A percentile compares a stretch with the other conserved stretches of the same genome.
Conservation (phyloP, 2,329 filamentous ascomycete species). For the Arthrobotrys pseudoclavata region DNA sequence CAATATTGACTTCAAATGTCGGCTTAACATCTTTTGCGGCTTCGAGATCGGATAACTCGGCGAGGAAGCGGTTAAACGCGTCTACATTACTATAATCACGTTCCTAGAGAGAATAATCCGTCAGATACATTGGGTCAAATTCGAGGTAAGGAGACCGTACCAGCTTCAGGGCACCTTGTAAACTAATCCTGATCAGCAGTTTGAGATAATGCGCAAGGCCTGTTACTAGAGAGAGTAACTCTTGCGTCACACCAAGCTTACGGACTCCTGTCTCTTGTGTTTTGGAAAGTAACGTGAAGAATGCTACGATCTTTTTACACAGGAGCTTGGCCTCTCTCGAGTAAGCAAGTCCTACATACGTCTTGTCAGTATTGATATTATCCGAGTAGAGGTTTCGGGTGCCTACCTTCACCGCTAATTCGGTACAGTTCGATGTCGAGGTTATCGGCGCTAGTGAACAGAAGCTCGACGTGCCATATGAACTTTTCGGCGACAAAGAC, state of each 20-base stretch:
- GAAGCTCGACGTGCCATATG: conserved; percentile 92
- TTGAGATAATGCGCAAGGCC: conserved; percentile 97
- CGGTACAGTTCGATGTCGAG: conserved; percentile 80
- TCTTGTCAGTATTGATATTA: conserved; percentile 64
- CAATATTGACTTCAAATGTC: conserved; percentile 75
- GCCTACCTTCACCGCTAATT: conserved; percentile 81
- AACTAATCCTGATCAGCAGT: conserved; percentile 93
- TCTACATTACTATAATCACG: conserved; percentile 81
- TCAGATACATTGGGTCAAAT: background rate
- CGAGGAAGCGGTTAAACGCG: conserved; percentile 84
- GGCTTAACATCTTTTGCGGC: conserved; percentile 78
- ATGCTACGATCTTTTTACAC: conserved; percentile 99
- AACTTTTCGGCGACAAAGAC: conserved; percentile 95
- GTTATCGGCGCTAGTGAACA: conserved; percentile 89
- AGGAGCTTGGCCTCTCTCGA: conserved; percentile 95
- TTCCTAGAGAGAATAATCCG: conserved; percentile 69
- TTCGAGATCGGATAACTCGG: conserved; percentile 87
- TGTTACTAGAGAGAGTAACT: conserved; percentile 96
- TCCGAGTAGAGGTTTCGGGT: background rate
- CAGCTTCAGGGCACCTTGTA: conserved; percentile 91
- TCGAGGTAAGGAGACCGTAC: conserved; percentile 48
- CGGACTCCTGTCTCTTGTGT: conserved; percentile 90
- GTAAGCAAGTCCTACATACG: conserved; percentile 79
- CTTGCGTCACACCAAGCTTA: conserved; percentile 95
- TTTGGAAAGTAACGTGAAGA: conserved; percentile 94